These are phyloP conservation scores for Rhodotorula babjevae DNA, from an alignment of 768 basidiomycete species.

Conservation along the genomic window DNA sequence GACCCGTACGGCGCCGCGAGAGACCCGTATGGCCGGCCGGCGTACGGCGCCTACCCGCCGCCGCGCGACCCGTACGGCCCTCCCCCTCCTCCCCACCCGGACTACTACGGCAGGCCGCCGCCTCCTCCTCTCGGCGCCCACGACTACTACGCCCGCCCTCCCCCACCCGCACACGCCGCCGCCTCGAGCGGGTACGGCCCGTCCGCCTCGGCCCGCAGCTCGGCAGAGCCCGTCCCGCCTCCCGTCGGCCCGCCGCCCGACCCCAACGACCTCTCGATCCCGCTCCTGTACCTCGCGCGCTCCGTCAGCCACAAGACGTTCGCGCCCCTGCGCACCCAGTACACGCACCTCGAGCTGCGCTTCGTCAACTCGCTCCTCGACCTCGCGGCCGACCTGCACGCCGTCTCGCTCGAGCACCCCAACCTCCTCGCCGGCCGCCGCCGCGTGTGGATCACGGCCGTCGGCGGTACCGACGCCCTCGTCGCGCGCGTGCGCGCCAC, in stretches of 20 bases:
- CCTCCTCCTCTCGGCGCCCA: background rate
- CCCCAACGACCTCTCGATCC: conserved; percentile 28
- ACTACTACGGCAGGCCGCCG: background rate
- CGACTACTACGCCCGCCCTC: background rate
- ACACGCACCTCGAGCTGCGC: conserved; percentile 19
- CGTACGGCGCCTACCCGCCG: background rate
- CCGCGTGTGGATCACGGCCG: conserved; percentile 21
- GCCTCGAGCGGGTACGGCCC: background rate
- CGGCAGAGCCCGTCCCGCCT: background rate
- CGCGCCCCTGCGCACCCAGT: background rate
- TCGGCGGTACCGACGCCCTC: conserved; percentile 29
- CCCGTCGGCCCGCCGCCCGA: conserved; percentile 18
- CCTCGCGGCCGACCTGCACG: conserved; percentile 7
- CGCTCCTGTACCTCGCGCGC: conserved; percentile 27
- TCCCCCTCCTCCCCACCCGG: conserved; percentile 11
- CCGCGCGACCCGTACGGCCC: conserved; percentile 2
- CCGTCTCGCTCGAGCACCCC: background rate
- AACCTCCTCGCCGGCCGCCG: background rate
- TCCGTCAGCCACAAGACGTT: conserved; percentile 23
- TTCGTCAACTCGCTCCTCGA: conserved; percentile 26
- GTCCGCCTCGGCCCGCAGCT: background rate
- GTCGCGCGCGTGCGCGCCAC: conserved; percentile 1
- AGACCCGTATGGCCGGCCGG: background rate
- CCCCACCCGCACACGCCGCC: background rate
- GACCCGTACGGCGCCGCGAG: background rate